Percentiles rank a stretch among this genome's conserved stretches.
Conservation (phyloP, 2,329 filamentous ascomycete genomes). For the Sphaerulina populicola region DNA sequence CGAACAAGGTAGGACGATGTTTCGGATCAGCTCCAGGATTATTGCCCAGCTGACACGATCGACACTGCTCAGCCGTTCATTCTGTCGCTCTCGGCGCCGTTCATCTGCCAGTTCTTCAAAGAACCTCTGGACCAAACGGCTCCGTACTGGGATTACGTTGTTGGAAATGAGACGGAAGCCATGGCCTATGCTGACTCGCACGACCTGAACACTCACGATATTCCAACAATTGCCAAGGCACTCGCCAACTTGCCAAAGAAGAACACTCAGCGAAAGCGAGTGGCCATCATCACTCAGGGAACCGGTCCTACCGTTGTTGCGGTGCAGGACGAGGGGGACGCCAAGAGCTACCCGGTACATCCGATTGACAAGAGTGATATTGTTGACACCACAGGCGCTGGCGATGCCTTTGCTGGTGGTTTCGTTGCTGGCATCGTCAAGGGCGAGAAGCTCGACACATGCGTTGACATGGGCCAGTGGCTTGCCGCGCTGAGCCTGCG, state of each 20-base stretch:
- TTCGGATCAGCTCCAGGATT: conserved; percentile 4
- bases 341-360: conserved; percentile 74
- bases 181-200: conserved; percentile 78
- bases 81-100: conserved; percentile 87
- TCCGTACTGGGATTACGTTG: conserved; percentile 90
- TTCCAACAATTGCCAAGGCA: conserved; percentile 75
- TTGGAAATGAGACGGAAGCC: conserved; percentile 96
- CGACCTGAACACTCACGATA: conserved; percentile 61
- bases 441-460: conserved; percentile 68
- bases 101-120: conserved; percentile 97
- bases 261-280: conserved; percentile 73
- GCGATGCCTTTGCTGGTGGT: conserved; percentile 90
- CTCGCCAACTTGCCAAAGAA: conserved; percentile 86
- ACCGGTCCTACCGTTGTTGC: conserved; percentile 84
- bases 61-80: conserved; percentile 53
- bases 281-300: conserved; percentile 90
- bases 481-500: conserved; percentile 87
- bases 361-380: conserved; percentile 69
- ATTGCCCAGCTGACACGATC: conserved; percentile 12
- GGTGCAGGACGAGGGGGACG: conserved; percentile 48
- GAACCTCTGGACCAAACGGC: conserved; percentile 77
- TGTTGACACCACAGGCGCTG: conserved; percentile 92
- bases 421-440: conserved; percentile 83
- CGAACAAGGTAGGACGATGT: conserved; percentile 61
- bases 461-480: conserved; percentile 93